A percentile compares a stretch with the other conserved stretches of the same genome.
These are phyloP conservation scores for Penicillium sp. DNA, from an alignment of 2,329 filamentous ascomycete genomes.

Conservation along the genomic window DNA sequence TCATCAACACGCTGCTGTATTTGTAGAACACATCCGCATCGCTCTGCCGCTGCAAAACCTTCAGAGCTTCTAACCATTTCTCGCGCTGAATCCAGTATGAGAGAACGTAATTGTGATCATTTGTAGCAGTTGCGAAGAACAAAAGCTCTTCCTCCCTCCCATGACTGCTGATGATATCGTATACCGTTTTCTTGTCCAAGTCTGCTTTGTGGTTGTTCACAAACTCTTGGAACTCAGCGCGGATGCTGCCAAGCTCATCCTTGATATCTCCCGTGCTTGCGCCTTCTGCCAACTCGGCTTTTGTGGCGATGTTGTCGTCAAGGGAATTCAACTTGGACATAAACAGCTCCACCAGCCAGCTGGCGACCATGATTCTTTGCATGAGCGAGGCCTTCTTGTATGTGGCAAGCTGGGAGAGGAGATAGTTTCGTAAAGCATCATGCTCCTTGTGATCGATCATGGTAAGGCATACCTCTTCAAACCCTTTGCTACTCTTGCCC, in stretches of 20 bases:
- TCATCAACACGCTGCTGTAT: conserved; percentile 96
- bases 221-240: conserved; percentile 83
- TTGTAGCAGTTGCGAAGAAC: conserved; percentile 80
- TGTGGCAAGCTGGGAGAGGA: conserved; percentile 74
- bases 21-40: conserved; percentile 92
- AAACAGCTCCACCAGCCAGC: conserved; percentile 91
- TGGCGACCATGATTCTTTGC: conserved; percentile 93
- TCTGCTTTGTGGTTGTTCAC: conserved; percentile 78
- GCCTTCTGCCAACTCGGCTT: conserved; percentile 72
- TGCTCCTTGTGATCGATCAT: conserved; percentile 88
- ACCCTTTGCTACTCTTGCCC: conserved; percentile 92
- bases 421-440: conserved; percentile 85
- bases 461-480: conserved; percentile 88
- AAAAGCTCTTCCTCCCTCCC: conserved; percentile 89
- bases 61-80: conserved; percentile 80
- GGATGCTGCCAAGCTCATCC: conserved; percentile 66
- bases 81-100: conserved; percentile 97
- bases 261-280: conserved; percentile 63
- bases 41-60: conserved; percentile 87
- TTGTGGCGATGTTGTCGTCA: conserved; percentile 89
- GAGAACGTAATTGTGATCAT: conserved; percentile 91
- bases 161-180: conserved; percentile 94
- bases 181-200: conserved; percentile 84
- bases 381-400: conserved; percentile 81
- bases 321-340: conserved; percentile 96